A percentile compares a stretch with the other conserved stretches of the same genome.
These are phyloP conservation scores for Takashimella tepidaria DNA, from an alignment of 1,284 basidiomycete genomes.

Conservation along the genomic window DNA sequence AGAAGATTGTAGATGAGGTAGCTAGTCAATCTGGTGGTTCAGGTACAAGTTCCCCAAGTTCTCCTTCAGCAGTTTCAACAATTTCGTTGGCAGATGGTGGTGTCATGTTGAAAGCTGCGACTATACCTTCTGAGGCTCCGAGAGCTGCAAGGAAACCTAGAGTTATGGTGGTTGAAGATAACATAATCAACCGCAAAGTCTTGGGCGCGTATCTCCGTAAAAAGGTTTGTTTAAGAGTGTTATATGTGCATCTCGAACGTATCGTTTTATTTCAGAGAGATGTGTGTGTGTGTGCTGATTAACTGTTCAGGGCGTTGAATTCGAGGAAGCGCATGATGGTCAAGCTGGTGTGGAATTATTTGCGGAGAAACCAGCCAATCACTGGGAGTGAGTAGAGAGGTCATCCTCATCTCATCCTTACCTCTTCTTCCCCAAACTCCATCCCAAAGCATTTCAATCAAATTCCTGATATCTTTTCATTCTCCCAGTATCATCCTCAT, in stretches of 20 bases:
- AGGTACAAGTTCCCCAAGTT: conserved; percentile 31
- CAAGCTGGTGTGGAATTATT: conserved; percentile 77
- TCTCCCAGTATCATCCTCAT: conserved; percentile 72
- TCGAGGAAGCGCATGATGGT: conserved; percentile 74
- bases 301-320: conserved; percentile 64
- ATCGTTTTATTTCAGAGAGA: too few relatives aligned
- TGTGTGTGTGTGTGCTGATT: too few relatives aligned
- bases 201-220: conserved; percentile 73
- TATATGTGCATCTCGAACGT: too few relatives aligned
- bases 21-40: conserved; percentile 2
- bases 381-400: conserved; percentile 64
- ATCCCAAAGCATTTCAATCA: too few relatives aligned
- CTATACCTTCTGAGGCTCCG: conserved; percentile 32
- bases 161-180: conserved; percentile 78
- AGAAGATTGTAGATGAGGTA: not conserved
- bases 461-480: too few relatives aligned
- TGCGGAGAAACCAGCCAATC: conserved; percentile 57
- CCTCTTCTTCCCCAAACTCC: too few relatives aligned
- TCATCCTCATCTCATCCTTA: too few relatives aligned
- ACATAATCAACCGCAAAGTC: conserved; percentile 53
- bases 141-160: conserved; percentile 52
- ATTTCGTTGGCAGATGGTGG: conserved; percentile 51
- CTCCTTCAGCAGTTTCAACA: conserved; percentile 46
- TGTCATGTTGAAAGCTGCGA: conserved; percentile 49
- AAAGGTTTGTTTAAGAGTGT: too few relatives aligned